Percentiles rank a stretch among this genome's conserved stretches.
Conservation (phyloP, 768 basidiomycete genomes). For the Tephrocybe rancida region DNA sequence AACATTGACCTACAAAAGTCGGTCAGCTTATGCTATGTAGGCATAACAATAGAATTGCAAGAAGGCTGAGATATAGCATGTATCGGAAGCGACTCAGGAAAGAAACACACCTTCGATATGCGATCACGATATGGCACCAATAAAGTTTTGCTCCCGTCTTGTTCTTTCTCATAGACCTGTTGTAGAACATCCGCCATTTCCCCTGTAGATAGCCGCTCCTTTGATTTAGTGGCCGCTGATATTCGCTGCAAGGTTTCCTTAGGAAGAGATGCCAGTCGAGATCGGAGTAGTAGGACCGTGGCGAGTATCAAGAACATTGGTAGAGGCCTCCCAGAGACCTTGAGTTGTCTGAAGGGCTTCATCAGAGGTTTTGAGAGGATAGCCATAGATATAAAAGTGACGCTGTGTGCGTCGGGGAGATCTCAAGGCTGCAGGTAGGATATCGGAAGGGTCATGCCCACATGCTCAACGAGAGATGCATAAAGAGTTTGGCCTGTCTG, state of each 20-base stretch:
- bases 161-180: constrained; percentile 61
- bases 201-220: constrained; percentile 32
- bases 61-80: too few species aligned
- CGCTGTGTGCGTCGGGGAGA: neutral
- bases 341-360: constrained; percentile 8
- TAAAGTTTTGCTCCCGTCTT: constrained; percentile 63
- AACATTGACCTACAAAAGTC: constrained; percentile 37
- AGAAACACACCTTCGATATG: constrained; percentile 56
- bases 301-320: constrained; percentile 47
- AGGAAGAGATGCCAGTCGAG: constrained; percentile 39
- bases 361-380: constrained; percentile 19
- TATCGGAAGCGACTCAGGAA: too few species aligned
- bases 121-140: constrained; percentile 67
- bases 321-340: constrained; percentile 27
- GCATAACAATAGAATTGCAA: too few species aligned
- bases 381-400: constrained; percentile 10
- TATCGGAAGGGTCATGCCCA: neutral
- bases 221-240: constrained; percentile 5
- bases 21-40: neutral
- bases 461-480: neutral
- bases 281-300: constrained; percentile 53
- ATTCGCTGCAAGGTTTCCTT: constrained; percentile 28
- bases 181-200: constrained; percentile 54
- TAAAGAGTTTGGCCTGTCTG: neutral
- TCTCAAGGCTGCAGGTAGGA: neutral